phyloP scores from a whole-genome alignment of 2,329 filamentous ascomycete genomes.

The Nothophoma quercina region DNA sequence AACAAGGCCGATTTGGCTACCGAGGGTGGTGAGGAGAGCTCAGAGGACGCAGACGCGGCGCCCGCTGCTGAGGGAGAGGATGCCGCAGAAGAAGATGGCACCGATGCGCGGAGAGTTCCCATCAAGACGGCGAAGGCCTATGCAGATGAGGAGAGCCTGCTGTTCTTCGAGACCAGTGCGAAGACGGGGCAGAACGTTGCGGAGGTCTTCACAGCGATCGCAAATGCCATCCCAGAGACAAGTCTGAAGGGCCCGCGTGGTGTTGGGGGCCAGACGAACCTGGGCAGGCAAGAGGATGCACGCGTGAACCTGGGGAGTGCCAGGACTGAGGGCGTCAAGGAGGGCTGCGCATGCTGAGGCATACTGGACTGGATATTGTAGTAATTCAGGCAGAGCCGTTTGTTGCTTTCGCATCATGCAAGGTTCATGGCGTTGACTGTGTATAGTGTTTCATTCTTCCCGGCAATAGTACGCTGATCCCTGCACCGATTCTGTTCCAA shows the following conservation, averaged over 20 bases:
- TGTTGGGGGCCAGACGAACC: conserved; percentile 64
- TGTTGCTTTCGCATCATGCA: conserved; percentile 1
- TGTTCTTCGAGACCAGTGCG: conserved; percentile 98
- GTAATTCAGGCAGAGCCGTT: conserved; percentile 11
- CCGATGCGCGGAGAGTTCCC: conserved; percentile 84
- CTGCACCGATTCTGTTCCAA: not conserved
- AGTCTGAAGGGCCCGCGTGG: conserved; percentile 88
- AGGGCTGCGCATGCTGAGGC: conserved; percentile 83
- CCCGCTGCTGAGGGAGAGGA: conserved; percentile 59
- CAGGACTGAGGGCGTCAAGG: conserved; percentile 77
- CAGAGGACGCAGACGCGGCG: conserved; percentile 60
- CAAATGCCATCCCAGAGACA: conserved; percentile 96
- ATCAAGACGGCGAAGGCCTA: conserved; percentile 92
- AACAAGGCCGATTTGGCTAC: conserved; percentile 85
- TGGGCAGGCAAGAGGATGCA: conserved; percentile 66
- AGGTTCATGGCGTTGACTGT: conserved; percentile 2
- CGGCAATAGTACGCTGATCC: conserved; percentile 1
- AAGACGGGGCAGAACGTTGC: conserved; percentile 95
- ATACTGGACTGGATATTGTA: conserved; percentile 12
- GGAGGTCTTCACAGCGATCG: conserved; percentile 97
- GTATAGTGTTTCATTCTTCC: conserved; percentile 4
- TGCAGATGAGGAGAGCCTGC: conserved; percentile 88
- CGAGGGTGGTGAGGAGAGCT: conserved; percentile 40
- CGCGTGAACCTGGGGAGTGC: conserved; percentile 84
- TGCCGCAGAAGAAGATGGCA: conserved; percentile 66